Evolutionary conservation across 495 filamentous ascomycete species (phyloP), one percentile per base, ranked within the genome.

Genomic region (Choiromyces venosus): DNA sequence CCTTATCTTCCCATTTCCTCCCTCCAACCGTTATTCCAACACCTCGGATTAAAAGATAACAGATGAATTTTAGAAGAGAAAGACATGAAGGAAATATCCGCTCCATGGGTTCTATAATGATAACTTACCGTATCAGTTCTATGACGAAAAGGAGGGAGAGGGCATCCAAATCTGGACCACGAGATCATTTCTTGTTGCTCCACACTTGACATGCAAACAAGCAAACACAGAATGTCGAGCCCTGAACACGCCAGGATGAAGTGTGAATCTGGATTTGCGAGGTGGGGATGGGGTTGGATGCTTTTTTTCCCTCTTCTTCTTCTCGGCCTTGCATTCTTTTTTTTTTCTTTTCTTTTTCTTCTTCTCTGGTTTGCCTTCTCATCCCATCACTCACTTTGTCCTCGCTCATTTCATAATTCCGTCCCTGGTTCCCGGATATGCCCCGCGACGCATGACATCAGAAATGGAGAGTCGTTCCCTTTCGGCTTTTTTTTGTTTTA

Each of bases 341-440:
- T n/a, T n/a, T n/a, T n/a, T n/a, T n/a, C n/a, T n/a, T n/a, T n/a
- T n/a, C n/a, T n/a, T n/a, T n/a, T 25, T 52, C 44, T 64, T 66
- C 72, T 40, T 40, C 33, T 16, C 7, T 37, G 40, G 35, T 44
- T 37, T 36, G 35, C 71, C 40, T 66, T 52, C 61, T 64, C 65
- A 42, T 64, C 68, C 37, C 42, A 66, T 71, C 65, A 65, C 52
- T 75, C 46, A 69, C 66, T 64, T 56, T 67, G n/a, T 12, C 25
- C 10, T 33, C 25, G 52, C 52, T 12, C 52, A 61, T 61, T 61
- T 16, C n/a, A 61, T 61, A 33, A 61, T 56, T 25, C 56, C 66
- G 75, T 77, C 69, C 73, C 75, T 77, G 75, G 68, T 66, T 77
- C 73, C 73, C 73, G 73, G 73, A 72, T 72, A 70, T 70, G 75